phyloP scores from a whole-genome alignment of 352 stramenopile species.

The Pythium chondricola region DNA sequence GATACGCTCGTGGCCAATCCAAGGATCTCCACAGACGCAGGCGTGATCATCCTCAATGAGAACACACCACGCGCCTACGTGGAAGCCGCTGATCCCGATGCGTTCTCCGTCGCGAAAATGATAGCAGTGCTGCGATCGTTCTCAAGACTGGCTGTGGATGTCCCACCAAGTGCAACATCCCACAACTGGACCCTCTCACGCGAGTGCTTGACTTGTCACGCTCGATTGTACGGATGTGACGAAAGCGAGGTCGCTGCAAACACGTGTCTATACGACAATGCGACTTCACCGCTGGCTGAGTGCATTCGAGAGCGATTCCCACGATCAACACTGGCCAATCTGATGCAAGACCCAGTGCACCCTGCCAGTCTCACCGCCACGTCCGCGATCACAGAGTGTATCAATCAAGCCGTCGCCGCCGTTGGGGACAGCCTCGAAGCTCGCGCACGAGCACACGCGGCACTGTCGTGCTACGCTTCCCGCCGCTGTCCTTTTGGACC shows the following conservation, averaged over 20 bases:
- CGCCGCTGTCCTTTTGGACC: constrained; percentile 15
- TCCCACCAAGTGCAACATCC: neutral
- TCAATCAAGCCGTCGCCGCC: neutral
- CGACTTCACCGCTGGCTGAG: constrained; percentile 1
- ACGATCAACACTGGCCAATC: neutral
- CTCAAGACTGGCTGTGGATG: neutral
- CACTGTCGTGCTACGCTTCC: constrained; percentile 6
- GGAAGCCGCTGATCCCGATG: neutral
- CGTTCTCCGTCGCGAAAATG: constrained; percentile 4
- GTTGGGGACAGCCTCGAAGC: neutral
- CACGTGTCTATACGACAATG: constrained; percentile 12
- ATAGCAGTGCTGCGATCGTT: neutral
- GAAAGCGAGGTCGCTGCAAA: neutral
- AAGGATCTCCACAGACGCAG: neutral
- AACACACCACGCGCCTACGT: neutral
- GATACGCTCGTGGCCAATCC: constrained; percentile 9
- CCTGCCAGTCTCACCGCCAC: neutral
- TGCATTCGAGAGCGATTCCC: constrained; percentile 10
- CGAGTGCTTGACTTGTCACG: constrained; percentile 8
- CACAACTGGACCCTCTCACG: constrained; percentile 5
- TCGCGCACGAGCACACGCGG: neutral
- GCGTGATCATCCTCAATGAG: neutral
- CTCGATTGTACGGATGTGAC: constrained; percentile 7
- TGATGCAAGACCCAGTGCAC: neutral
- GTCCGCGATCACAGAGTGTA: constrained; percentile 8